phyloP scores from a whole-genome alignment of 2,329 filamentous ascomycete genomes.

The Byssochlamys sp. region DNA sequence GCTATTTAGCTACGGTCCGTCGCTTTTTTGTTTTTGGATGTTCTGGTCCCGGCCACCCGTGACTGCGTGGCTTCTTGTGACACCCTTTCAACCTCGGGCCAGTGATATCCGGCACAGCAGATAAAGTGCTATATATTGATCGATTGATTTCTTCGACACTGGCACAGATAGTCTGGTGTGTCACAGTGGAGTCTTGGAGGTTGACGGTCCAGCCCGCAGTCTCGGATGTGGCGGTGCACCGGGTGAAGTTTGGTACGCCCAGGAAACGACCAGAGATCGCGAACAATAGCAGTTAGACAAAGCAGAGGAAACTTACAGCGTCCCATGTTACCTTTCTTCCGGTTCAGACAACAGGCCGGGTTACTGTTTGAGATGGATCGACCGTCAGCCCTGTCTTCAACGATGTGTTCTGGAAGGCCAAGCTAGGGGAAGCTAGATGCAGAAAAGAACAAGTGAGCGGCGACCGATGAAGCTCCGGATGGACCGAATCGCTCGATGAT shows the following conservation, averaged over 20 bases:
- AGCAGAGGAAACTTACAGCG: neutral
- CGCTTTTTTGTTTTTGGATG: neutral
- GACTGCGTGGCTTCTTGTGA: neutral
- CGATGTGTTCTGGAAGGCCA: neutral
- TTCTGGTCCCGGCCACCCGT: neutral
- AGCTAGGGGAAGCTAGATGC: neutral
- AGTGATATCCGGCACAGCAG: neutral
- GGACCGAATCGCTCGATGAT: neutral
- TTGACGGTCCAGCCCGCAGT: neutral
- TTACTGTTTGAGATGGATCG: neutral
- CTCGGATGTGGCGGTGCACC: slow-evolving; percentile 3
- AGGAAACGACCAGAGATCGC: neutral
- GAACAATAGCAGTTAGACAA: neutral
- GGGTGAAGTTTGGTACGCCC: neutral
- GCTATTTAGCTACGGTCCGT: neutral
- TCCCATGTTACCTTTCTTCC: neutral
- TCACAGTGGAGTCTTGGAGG: neutral
- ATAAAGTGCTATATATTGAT: neutral
- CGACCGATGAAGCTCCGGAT: neutral
- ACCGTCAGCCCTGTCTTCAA: neutral
- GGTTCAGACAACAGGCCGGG: neutral
- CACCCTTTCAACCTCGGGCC: neutral
- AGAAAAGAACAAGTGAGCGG: neutral
- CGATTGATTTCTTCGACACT: neutral
- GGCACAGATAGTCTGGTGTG: neutral